phyloP scores from a whole-genome alignment of 306 rosid species.

The Lupinus albus region DNA sequence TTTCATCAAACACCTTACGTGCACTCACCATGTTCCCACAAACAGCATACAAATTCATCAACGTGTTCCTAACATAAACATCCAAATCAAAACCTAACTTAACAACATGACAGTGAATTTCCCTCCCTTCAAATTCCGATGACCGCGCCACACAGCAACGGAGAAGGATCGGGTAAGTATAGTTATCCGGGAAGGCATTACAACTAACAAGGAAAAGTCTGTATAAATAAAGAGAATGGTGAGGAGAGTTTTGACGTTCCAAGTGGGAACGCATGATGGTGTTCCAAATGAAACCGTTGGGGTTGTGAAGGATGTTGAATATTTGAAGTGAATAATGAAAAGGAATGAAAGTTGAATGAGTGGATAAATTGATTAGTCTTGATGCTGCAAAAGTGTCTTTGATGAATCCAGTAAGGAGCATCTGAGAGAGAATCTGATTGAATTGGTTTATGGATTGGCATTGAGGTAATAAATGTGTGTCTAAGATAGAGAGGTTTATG shows the following conservation, averaged over 20 bases:
- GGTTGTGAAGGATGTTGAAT: constrained; percentile 56
- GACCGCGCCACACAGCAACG: constrained; percentile 61
- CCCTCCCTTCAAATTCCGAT: constrained; percentile 57
- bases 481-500: constrained; percentile 54
- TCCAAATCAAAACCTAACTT: constrained; percentile 61
- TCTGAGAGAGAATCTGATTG: constrained; percentile 65
- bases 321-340: constrained; percentile 50
- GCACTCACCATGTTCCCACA: constrained; percentile 64
- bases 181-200: constrained; percentile 46
- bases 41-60: constrained; percentile 66
- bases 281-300: constrained; percentile 77
- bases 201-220: constrained; percentile 42
- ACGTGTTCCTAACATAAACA: constrained; percentile 68
- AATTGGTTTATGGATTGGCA: constrained; percentile 55
- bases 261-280: constrained; percentile 69
- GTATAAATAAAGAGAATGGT: constrained; percentile 46
- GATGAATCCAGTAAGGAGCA: constrained; percentile 65
- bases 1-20: constrained; percentile 67
- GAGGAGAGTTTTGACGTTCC: constrained; percentile 54
- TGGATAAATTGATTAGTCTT: constrained; percentile 59
- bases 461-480: constrained; percentile 47
- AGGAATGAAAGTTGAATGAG: constrained; percentile 49
- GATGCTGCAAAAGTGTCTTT: constrained; percentile 71
- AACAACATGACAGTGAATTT: constrained; percentile 61
- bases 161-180: constrained; percentile 69